These are phyloP conservation scores for Silene uniflora DNA, from an alignment of 148 eudicot species.

Conservation along the genomic window DNA sequence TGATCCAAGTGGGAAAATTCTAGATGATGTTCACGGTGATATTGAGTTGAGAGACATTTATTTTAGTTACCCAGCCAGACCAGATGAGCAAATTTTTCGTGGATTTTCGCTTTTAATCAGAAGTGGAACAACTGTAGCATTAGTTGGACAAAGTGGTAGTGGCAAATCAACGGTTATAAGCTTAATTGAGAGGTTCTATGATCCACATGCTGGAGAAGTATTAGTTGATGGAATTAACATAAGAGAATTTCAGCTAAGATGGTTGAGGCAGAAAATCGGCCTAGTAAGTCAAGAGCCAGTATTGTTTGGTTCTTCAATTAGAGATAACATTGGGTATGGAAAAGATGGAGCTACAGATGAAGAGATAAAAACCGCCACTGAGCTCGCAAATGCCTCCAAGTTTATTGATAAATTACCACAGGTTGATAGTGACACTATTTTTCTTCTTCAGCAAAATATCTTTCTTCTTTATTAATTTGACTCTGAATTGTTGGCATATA, in stretches of 20 bases:
- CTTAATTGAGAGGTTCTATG: slow-evolving; percentile 67
- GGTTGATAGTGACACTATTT: slow-evolving; percentile 30
- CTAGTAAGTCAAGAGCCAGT: slow-evolving; percentile 80
- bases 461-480: not conserved
- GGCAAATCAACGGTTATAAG: slow-evolving; percentile 74
- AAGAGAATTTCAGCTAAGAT: slow-evolving; percentile 57
- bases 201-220: slow-evolving; percentile 61
- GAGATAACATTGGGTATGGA: slow-evolving; percentile 64
- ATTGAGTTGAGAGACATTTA: slow-evolving; percentile 45
- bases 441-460: not conserved
- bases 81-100: slow-evolving; percentile 46
- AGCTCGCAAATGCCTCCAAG: slow-evolving; percentile 61
- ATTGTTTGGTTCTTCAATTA: slow-evolving; percentile 51
- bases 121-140: slow-evolving; percentile 60
- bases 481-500: not conserved
- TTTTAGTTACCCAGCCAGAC: slow-evolving; percentile 67
- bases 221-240: slow-evolving; percentile 58
- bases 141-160: slow-evolving; percentile 74
- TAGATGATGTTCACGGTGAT: slow-evolving; percentile 57
- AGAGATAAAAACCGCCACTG: slow-evolving; percentile 55
- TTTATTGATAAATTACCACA: slow-evolving; percentile 62
- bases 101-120: slow-evolving; percentile 49
- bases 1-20: slow-evolving; percentile 41
- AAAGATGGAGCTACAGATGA: slow-evolving; percentile 48
- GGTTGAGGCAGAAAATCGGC: slow-evolving; percentile 60